A percentile compares a stretch with the other conserved stretches of the same genome.
Evolutionary conservation across 2,329 filamentous ascomycete species (phyloP).

Genomic region (Cercospora sojina): DNA sequence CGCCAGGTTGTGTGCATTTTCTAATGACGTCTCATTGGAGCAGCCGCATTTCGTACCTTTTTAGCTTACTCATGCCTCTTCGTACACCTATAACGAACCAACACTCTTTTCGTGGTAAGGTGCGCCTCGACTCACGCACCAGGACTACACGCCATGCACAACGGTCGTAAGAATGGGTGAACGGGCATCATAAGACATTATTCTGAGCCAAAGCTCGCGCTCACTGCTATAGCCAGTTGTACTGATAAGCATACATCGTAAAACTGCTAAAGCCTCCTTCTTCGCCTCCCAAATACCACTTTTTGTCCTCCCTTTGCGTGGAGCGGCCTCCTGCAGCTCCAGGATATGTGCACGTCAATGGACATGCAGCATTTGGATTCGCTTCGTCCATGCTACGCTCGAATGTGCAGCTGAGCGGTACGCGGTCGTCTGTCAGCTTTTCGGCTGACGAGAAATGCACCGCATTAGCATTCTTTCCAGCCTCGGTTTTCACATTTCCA

Average conservation of each 20-base stretch:
- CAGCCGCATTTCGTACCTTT: neutral
- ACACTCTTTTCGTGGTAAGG: neutral
- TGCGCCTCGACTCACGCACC: neutral
- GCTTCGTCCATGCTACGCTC: neutral
- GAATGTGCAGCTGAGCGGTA: slow-evolving; percentile 4
- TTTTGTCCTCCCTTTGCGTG: neutral
- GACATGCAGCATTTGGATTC: slow-evolving; percentile 5
- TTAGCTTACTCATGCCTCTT: neutral
- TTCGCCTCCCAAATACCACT: slow-evolving; percentile 8
- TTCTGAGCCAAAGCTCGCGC: neutral
- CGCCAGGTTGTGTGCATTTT: neutral
- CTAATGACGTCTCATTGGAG: slow-evolving; percentile 3
- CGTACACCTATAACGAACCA: neutral
- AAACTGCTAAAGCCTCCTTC: slow-evolving; percentile 1
- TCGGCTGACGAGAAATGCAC: neutral
- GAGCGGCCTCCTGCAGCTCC: neutral
- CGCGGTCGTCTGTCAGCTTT: neutral
- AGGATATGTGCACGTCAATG: slow-evolving; percentile 9
- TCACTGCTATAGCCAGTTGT: neutral
- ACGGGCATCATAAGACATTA: neutral
- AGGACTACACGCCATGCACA: neutral
- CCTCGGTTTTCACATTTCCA: neutral
- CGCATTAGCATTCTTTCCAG: neutral
- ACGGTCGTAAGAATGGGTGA: neutral
- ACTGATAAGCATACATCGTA: slow-evolving; percentile 10